A percentile compares a stretch with the other conserved stretches of the same genome.
phyloP scores from a whole-genome alignment of 2,329 filamentous ascomycete genomes.

The Aspergillus arachidicola region DNA sequence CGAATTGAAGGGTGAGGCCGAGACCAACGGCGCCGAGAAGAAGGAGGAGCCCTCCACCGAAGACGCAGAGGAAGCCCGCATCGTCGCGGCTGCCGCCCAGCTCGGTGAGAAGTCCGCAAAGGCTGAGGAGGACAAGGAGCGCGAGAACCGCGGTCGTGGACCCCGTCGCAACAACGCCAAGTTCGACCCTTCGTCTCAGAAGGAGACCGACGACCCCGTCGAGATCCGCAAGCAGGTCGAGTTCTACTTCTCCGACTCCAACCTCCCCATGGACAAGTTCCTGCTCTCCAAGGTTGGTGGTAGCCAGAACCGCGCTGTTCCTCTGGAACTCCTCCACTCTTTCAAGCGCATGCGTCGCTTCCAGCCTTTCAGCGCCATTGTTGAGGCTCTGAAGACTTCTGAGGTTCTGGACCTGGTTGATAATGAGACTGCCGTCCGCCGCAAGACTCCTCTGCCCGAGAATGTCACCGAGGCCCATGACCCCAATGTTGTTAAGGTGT shows the following conservation, averaged over 20 bases:
- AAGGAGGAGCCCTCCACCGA: constrained; percentile 26
- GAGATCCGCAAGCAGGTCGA: constrained; percentile 91
- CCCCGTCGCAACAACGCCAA: constrained; percentile 62
- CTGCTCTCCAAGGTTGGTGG: constrained; percentile 79
- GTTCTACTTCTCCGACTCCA: constrained; percentile 93
- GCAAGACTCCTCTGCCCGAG: constrained; percentile 70
- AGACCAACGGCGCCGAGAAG: constrained; percentile 20
- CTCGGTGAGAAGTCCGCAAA: constrained; percentile 42
- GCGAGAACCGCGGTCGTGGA: constrained; percentile 29
- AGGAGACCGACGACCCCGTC: constrained; percentile 74
- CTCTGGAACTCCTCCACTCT: constrained; percentile 73
- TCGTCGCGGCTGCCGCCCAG: constrained; percentile 41
- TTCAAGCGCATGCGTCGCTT: constrained; percentile 98
- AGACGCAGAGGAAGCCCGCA: constrained; percentile 40
- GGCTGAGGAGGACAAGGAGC: constrained; percentile 35
- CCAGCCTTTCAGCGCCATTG: constrained; percentile 80
- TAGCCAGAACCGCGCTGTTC: constrained; percentile 71
- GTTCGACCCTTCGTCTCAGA: constrained; percentile 67
- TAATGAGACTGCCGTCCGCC: constrained; percentile 70
- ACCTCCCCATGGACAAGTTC: constrained; percentile 86
- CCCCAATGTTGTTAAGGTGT: constrained; percentile 54
- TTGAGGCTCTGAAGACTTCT: constrained; percentile 80
- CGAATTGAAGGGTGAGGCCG: constrained; percentile 44
- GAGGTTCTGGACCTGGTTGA: constrained; percentile 72
- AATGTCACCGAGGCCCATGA: constrained; percentile 58